These are phyloP conservation scores for Neurospora tetraspora DNA, from an alignment of 495 filamentous ascomycete genomes.

Conservation along the genomic window DNA sequence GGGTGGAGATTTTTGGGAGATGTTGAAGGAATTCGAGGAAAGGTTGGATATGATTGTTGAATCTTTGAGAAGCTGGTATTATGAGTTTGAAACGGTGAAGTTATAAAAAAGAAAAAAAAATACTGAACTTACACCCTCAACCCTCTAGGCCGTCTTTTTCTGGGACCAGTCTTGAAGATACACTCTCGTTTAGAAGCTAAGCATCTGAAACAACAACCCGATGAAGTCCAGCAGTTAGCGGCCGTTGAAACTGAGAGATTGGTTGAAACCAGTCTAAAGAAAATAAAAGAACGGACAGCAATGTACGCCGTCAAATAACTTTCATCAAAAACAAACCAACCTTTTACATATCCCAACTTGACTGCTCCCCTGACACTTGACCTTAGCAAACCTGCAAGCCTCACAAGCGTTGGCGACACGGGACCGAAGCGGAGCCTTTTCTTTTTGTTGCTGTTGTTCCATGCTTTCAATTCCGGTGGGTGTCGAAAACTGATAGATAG, in stretches of 20 bases:
- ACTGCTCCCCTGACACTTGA: slow-evolving; percentile 33
- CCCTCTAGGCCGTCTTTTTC: slow-evolving; percentile 29
- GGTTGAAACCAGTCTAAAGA: background rate
- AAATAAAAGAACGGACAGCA: background rate
- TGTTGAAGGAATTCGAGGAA: background rate
- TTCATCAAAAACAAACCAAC: slow-evolving; percentile 14
- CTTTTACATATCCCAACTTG: slow-evolving; percentile 37
- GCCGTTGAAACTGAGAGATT: background rate
- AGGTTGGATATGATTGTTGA: background rate
- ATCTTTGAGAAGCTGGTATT: background rate
- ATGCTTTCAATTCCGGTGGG: background rate
- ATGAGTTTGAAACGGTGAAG: background rate
- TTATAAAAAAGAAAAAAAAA: background rate
- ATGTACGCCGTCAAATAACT: background rate
- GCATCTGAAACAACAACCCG: slow-evolving; percentile 21
- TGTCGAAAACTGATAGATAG: background rate
- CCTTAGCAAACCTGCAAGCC: slow-evolving; percentile 35
- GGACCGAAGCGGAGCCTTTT: slow-evolving; percentile 5
- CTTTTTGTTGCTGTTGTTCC: background rate
- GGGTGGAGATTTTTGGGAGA: background rate
- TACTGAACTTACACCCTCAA: slow-evolving; percentile 23
- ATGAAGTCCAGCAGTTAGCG: background rate
- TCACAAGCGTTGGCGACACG: slow-evolving; percentile 37
- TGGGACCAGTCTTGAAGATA: slow-evolving; percentile 35
- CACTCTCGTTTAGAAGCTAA: slow-evolving; percentile 39